phyloP scores from a whole-genome alignment of 345 rosid species.

The Combretum micranthum region DNA sequence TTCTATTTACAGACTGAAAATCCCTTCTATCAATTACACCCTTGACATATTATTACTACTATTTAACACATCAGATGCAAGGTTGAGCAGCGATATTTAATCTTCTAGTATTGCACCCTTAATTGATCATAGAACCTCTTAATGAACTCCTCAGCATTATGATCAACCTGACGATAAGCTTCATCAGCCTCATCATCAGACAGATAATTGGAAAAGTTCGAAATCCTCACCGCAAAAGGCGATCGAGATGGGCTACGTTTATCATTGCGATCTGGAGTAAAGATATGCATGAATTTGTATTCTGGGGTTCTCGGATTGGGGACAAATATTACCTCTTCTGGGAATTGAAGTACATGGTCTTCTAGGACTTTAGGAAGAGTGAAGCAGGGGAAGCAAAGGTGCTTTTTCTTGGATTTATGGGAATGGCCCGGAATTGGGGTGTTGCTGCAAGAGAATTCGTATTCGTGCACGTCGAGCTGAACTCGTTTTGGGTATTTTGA shows the following conservation, averaged over 20 bases:
- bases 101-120: no score
- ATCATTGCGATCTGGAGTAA: background rate
- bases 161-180: conserved; percentile 4
- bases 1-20: no score
- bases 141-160: conserved; percentile 14
- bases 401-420: conserved; percentile 7
- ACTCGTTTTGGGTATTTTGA: background rate
- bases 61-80: no score
- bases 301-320: background rate
- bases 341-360: background rate
- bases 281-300: conserved; percentile 1
- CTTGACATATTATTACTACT: no score
- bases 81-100: no score
- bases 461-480: background rate
- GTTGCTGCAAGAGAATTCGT: conserved; percentile 12
- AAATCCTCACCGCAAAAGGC: background rate
- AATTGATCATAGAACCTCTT: conserved; percentile 1
- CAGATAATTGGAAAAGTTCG: background rate
- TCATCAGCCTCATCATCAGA: conserved; percentile 8
- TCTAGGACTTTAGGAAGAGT: background rate
- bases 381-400: background rate
- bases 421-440: background rate
- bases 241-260: background rate
- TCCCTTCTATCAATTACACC: no score
- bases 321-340: background rate